Percentiles rank a stretch among this genome's conserved stretches.
phyloP scores from a whole-genome alignment of 495 filamentous ascomycete species.

The Penicillium psychrofluorescens region DNA sequence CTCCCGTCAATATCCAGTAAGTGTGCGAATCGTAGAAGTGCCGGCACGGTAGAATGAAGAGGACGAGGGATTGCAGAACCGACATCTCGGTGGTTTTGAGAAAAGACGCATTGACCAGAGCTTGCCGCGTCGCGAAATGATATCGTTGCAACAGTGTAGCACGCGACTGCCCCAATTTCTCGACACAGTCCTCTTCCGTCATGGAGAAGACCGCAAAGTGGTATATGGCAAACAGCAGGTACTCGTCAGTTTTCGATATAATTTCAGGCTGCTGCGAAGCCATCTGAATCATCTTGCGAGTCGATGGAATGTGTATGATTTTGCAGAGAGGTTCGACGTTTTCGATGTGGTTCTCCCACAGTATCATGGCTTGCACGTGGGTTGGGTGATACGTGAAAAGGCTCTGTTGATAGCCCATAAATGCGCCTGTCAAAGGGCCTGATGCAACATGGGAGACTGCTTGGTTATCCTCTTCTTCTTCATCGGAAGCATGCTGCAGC shows the following conservation, averaged over 20 bases:
- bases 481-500: conserved; percentile 3
- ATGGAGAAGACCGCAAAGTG: conserved; percentile 29
- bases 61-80: conserved; percentile 25
- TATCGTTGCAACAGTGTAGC: conserved; percentile 15
- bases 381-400: conserved; percentile 8
- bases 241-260: conserved; percentile 26
- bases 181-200: conserved; percentile 21
- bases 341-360: conserved; percentile 56
- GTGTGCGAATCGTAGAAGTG: conserved; percentile 25
- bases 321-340: conserved; percentile 62
- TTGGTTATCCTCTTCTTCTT: conserved; percentile 2
- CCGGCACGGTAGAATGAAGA: conserved; percentile 25
- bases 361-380: conserved; percentile 13
- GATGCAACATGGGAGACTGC: background rate
- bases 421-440: conserved; percentile 4
- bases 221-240: conserved; percentile 39
- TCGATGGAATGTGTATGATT: conserved; percentile 55
- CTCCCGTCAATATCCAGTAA: conserved; percentile 32
- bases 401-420: background rate
- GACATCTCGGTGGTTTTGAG: conserved; percentile 21
- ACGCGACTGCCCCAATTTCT: conserved; percentile 22
- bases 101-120: conserved; percentile 24
- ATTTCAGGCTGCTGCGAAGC: conserved; percentile 17
- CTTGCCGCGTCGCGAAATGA: conserved; percentile 10
- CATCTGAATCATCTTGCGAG: conserved; percentile 25